Percentiles rank a stretch among this genome's conserved stretches.
phyloP scores from a whole-genome alignment of 2,329 filamentous ascomycete genomes.

The Colletotrichum sidae region DNA sequence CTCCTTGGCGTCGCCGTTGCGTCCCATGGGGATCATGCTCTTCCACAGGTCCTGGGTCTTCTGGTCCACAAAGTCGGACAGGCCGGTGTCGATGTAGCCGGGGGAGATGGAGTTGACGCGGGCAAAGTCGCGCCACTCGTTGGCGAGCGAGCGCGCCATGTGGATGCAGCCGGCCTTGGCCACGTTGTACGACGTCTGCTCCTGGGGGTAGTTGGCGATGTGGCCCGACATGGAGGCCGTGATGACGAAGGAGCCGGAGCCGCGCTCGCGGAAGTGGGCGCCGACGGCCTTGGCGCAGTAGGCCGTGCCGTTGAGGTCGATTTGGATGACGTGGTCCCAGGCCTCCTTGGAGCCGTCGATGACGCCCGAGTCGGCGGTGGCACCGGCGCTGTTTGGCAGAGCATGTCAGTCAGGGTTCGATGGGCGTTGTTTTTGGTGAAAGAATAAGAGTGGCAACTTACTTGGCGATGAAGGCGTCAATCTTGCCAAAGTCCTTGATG shows the following conservation, averaged over 20 bases:
- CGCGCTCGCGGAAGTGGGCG: conserved; percentile 72
- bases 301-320: conserved; percentile 76
- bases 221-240: conserved; percentile 78
- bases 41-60: conserved; percentile 80
- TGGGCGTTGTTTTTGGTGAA: no score
- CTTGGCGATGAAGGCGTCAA: conserved; percentile 82
- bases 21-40: conserved; percentile 79
- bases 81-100: conserved; percentile 76
- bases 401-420: conserved; percentile 14
- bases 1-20: conserved; percentile 76
- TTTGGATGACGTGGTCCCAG: conserved; percentile 73
- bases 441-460: conserved; percentile 55
- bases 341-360: conserved; percentile 75
- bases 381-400: conserved; percentile 63
- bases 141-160: conserved; percentile 61
- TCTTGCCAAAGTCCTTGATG: conserved; percentile 77
- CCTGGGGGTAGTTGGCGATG: conserved; percentile 76
- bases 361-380: conserved; percentile 75
- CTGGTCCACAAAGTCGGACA: conserved; percentile 72
- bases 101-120: conserved; percentile 75
- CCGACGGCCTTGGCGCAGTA: conserved; percentile 76
- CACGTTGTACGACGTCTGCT: conserved; percentile 76
- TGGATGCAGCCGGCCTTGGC: conserved; percentile 68
- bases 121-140: conserved; percentile 77
- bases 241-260: conserved; percentile 74